phyloP scores from a whole-genome alignment of 1,284 basidiomycete genomes.

The Porodaedalea pini region DNA sequence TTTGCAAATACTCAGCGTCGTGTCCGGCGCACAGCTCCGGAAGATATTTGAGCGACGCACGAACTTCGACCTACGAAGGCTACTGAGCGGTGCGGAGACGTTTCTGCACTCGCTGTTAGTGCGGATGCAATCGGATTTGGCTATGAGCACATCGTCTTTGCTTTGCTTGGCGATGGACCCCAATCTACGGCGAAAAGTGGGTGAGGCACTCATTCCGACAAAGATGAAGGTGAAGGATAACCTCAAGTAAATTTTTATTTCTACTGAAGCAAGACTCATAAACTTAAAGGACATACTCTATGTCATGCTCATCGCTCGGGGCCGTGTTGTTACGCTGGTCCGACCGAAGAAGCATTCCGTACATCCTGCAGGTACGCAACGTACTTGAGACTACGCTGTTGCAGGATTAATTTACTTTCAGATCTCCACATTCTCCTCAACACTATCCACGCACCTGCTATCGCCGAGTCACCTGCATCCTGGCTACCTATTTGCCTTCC shows the following conservation, averaged over 20 bases:
- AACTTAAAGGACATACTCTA: constrained; percentile 81
- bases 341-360: constrained; percentile 92
- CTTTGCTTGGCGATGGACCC: constrained; percentile 78
- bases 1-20: constrained; percentile 86
- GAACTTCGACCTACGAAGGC: constrained; percentile 86
- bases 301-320: constrained; percentile 77
- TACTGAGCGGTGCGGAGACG: constrained; percentile 83
- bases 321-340: constrained; percentile 82
- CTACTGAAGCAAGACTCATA: background rate
- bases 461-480: constrained; percentile 70
- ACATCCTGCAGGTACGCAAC: constrained; percentile 75
- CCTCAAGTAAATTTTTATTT: background rate
- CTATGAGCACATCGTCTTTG: constrained; percentile 77
- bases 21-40: constrained; percentile 80
- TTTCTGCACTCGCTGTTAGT: constrained; percentile 71
- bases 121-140: constrained; percentile 74
- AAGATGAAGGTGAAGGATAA: constrained; percentile 73
- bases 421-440: constrained; percentile 88
- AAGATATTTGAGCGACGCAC: constrained; percentile 84
- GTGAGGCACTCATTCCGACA: constrained; percentile 72
- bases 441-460: constrained; percentile 66
- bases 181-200: constrained; percentile 62
- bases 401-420: constrained; percentile 27
- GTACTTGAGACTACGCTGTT: constrained; percentile 2
- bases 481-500: constrained; percentile 97